Evolutionary conservation across 305 asterid genomes (phyloP), one percentile per base, ranked within the genome.

Genomic region (Fraxinus ornus): DNA sequence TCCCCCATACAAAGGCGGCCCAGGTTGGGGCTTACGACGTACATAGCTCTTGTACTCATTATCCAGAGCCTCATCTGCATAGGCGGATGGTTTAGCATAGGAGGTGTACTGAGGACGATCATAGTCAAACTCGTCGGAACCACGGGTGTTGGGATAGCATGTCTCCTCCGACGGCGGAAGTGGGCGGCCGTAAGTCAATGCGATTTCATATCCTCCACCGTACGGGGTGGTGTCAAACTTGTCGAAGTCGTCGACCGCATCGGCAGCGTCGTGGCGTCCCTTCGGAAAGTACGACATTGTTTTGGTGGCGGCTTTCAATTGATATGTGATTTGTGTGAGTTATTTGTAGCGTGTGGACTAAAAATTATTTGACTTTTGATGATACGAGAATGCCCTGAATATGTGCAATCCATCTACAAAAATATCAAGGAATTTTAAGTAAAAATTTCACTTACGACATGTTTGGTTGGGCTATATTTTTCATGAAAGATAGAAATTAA

Each of bases 21-120:
- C 81, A 13, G 94, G 97, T 5, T 88, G 88, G 78, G 92, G 91
- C 81, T 87, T 88, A 84, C 93, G 97, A 0, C 96, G 89, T 77
- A 83, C 87, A 82, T 92, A 95, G 85, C 95, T 93, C 86, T 90
- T 91, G 90, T 94, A 94, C 90, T 95, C 97, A 10, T 90, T 88
- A 1, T 92, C 97, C 26, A 89, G 82, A 7, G 97, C 99, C 35
- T 94, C 95, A 1, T 84, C 86, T 3, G 86, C 89, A 73, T 95
- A 93, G 76, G 99, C 99, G 7, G 93, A 94, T 26, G 99, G 99
- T 81, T 91, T 91, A 9, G 97, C 93, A 60, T 78, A 84, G 81
- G 98, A 90, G 36, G 92, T 30, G 81, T 91, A 94, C 39, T 91
- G 95, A 17, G 99, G 97, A 78, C 97, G 99, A 55, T 90, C 94